These are phyloP conservation scores for Adansonia gregorii DNA, from an alignment of 441 rosid genomes.

Conservation along the genomic window DNA sequence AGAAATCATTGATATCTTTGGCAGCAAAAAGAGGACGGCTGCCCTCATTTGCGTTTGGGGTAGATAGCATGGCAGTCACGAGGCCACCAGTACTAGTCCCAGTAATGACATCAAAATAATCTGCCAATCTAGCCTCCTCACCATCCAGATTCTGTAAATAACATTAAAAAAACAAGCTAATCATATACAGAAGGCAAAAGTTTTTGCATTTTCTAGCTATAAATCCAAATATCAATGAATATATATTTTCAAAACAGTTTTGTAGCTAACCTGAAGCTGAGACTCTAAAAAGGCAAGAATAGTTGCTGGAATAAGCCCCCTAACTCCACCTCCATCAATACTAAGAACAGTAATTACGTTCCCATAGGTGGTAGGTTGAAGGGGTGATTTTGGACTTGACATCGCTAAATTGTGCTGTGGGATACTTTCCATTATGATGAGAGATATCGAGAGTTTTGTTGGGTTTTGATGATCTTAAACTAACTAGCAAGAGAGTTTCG, in stretches of 20 bases:
- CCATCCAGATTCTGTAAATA: slow-evolving; percentile 19
- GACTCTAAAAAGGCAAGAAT: slow-evolving; percentile 60
- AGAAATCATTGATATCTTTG: slow-evolving; percentile 45
- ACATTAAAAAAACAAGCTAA: too few species aligned
- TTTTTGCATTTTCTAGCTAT: too few species aligned
- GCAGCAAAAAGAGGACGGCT: slow-evolving; percentile 54
- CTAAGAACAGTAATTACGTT: slow-evolving; percentile 54
- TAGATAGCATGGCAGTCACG: slow-evolving; percentile 58
- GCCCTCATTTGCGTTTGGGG: slow-evolving; percentile 31
- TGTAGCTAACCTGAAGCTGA: slow-evolving; percentile 52
- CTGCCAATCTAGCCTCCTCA: slow-evolving; percentile 1
- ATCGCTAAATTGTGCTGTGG: not conserved
- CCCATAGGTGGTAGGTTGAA: slow-evolving; percentile 44
- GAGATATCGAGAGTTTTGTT: not conserved
- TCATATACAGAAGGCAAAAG: too few species aligned
- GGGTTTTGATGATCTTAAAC: slow-evolving; percentile 4
- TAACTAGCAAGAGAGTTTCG: not conserved
- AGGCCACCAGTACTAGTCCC: slow-evolving; percentile 35
- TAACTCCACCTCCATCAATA: slow-evolving; percentile 65
- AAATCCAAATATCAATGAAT: not conserved
- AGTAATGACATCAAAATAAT: slow-evolving; percentile 12
- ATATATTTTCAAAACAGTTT: not conserved
- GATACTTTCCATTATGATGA: not conserved
- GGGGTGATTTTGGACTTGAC: slow-evolving; percentile 41
- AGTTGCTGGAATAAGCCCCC: slow-evolving; percentile 64